Conservation (phyloP, 495 filamentous ascomycete genomes). For the Xylaria scruposa region DNA sequence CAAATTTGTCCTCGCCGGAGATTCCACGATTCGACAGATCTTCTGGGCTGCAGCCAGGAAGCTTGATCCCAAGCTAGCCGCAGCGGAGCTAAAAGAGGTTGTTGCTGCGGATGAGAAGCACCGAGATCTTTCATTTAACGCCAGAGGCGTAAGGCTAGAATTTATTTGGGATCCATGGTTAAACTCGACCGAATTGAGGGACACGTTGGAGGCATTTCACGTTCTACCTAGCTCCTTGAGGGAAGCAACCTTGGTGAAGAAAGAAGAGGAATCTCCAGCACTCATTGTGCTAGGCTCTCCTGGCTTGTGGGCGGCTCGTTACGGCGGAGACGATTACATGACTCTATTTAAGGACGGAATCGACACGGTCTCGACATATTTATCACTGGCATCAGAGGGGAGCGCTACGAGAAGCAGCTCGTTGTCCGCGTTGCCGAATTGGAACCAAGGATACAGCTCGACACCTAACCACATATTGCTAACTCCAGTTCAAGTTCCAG, state of each 20-base stretch:
- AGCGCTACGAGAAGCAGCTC: slow-evolving; percentile 21
- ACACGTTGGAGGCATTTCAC: slow-evolving; percentile 47
- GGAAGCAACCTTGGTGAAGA: slow-evolving; percentile 22
- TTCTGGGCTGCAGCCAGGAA: slow-evolving; percentile 63
- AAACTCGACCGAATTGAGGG: slow-evolving; percentile 56
- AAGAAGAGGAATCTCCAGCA: slow-evolving; percentile 35
- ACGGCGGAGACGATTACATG: slow-evolving; percentile 53
- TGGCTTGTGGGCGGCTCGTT: slow-evolving; percentile 64
- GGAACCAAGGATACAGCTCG: slow-evolving; percentile 8
- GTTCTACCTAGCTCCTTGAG: slow-evolving; percentile 16
- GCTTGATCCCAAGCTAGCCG: slow-evolving; percentile 49
- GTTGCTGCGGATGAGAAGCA: slow-evolving; percentile 47
- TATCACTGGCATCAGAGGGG: slow-evolving; percentile 32
- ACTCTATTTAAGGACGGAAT: slow-evolving; percentile 56
- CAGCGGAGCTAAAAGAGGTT: slow-evolving; percentile 37
- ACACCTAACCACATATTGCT: slow-evolving; percentile 53
- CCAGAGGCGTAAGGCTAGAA: slow-evolving; percentile 51
- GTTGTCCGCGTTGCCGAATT: slow-evolving; percentile 19
- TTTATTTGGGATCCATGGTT: slow-evolving; percentile 70
- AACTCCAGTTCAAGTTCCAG: slow-evolving; percentile 62
- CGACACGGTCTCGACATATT: slow-evolving; percentile 46
- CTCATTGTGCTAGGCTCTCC: slow-evolving; percentile 55
- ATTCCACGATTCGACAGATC: slow-evolving; percentile 63
- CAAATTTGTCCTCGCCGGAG: slow-evolving; percentile 64
- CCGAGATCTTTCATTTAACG: slow-evolving; percentile 50